phyloP scores from a whole-genome alignment of 208 protist genomes.

The Trypanosoma vivax region DNA sequence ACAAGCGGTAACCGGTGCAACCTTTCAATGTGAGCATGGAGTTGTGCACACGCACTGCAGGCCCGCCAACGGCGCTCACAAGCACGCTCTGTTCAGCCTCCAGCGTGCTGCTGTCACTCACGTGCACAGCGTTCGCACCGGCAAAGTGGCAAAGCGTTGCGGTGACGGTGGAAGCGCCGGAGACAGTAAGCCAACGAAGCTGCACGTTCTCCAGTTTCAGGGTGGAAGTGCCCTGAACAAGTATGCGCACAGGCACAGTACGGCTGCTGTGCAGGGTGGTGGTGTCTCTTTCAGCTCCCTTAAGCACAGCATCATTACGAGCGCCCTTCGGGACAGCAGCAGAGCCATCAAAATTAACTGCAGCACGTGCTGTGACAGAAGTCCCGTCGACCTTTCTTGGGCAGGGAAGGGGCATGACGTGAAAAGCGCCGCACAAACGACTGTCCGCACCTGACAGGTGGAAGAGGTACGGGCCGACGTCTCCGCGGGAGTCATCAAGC shows the following conservation, averaged over 20 bases:
- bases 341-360: too few relatives aligned
- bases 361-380: too few relatives aligned
- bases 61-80: conserved; percentile 12
- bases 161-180: not conserved
- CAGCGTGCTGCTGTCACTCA: not conserved
- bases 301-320: too few relatives aligned
- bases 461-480: too few relatives aligned
- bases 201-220: conserved; percentile 8
- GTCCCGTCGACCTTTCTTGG: too few relatives aligned
- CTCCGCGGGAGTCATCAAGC: too few relatives aligned
- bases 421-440: too few relatives aligned
- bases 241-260: conserved; percentile 8
- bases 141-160: conserved; percentile 15
- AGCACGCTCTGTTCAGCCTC: conserved; percentile 5
- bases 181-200: conserved; percentile 9
- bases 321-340: too few relatives aligned
- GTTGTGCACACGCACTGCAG: conserved; percentile 7
- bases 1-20: conserved; percentile 9
- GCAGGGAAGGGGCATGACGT: too few relatives aligned
- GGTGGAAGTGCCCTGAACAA: not conserved
- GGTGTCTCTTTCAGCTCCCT: too few relatives aligned
- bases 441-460: too few relatives aligned
- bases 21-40: not conserved
- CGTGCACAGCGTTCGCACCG: conserved; percentile 8
- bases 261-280: too few relatives aligned